These are phyloP conservation scores for Globisporangium echinulatum DNA, from an alignment of 352 stramenopile species.

Conservation along the genomic window DNA sequence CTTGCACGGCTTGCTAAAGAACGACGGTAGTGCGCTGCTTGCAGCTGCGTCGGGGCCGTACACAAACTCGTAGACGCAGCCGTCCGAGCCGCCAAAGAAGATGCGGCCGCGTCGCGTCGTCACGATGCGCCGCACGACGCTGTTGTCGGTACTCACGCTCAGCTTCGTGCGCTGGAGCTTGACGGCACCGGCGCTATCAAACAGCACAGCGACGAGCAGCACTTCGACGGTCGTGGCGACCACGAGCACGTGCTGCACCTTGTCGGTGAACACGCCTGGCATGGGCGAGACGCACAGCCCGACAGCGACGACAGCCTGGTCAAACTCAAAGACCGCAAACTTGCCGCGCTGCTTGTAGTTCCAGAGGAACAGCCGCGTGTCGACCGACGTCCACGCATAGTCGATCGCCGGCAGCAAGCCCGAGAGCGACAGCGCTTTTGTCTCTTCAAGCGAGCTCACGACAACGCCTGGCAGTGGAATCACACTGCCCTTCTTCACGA, in stretches of 20 bases:
- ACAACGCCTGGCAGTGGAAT: slow-evolving; percentile 66
- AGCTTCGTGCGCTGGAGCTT: slow-evolving; percentile 85
- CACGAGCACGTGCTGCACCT: slow-evolving; percentile 92
- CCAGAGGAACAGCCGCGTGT: slow-evolving; percentile 94
- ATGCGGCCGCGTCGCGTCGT: slow-evolving; percentile 86
- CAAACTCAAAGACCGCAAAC: slow-evolving; percentile 87
- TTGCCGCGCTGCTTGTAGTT: slow-evolving; percentile 79
- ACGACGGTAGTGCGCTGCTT: slow-evolving; percentile 21
- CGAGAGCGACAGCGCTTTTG: slow-evolving; percentile 79
- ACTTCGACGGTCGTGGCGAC: slow-evolving; percentile 94
- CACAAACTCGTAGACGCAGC: slow-evolving; percentile 91
- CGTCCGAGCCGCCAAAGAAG: slow-evolving; percentile 96
- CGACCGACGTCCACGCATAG: slow-evolving; percentile 93
- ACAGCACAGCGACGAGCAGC: slow-evolving; percentile 88
- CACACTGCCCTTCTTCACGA: slow-evolving; percentile 69
- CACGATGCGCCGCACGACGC: slow-evolving; percentile 88
- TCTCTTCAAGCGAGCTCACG: slow-evolving; percentile 60
- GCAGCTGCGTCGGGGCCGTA: slow-evolving; percentile 48
- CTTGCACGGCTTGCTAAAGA: slow-evolving; percentile 73
- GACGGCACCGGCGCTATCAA: slow-evolving; percentile 26
- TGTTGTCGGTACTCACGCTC: slow-evolving; percentile 90
- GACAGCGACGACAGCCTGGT: slow-evolving; percentile 91
- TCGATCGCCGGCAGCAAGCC: slow-evolving; percentile 88
- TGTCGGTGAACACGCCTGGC: slow-evolving; percentile 89
- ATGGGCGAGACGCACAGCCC: slow-evolving; percentile 82